These are phyloP conservation scores for Thuidium tamariscinum DNA, from an alignment of 225 moss, liverwort and hornwort genomes.

Conservation along the genomic window DNA sequence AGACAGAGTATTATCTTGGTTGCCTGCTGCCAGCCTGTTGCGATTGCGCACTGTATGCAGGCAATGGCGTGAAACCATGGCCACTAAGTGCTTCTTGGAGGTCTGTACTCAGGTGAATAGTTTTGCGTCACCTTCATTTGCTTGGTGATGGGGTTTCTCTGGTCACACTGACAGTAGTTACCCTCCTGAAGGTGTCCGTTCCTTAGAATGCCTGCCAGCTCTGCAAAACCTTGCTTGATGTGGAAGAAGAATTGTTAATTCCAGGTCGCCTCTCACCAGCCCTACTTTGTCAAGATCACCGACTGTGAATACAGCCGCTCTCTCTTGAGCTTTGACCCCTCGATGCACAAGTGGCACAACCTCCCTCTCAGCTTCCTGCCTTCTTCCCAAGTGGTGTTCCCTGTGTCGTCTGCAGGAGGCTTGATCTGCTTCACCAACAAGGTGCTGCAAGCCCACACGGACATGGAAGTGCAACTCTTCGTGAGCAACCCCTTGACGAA, in stretches of 20 bases:
- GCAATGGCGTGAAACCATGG: conserved; percentile 68
- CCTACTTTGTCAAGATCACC: conserved; percentile 33
- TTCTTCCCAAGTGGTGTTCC: conserved; percentile 19
- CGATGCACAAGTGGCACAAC: conserved; percentile 19
- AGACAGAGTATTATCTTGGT: conserved; percentile 63
- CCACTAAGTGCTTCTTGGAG: conserved; percentile 57
- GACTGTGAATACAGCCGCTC: conserved; percentile 22
- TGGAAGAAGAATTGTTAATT: conserved; percentile 5
- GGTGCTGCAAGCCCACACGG: conserved; percentile 3
- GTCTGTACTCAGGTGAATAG: conserved; percentile 50
- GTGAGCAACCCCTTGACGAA: conserved; percentile 28
- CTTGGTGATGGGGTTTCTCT: neutral
- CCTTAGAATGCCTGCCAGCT: neutral
- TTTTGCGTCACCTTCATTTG: neutral
- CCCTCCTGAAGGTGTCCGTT: neutral
- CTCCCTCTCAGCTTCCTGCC: conserved; percentile 23
- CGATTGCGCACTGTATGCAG: conserved; percentile 58
- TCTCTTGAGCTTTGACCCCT: conserved; percentile 28
- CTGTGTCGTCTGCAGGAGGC: conserved; percentile 26
- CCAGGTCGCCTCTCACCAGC: conserved; percentile 19
- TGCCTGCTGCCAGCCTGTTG: conserved; percentile 62
- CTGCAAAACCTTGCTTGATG: conserved; percentile 3
- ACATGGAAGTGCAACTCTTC: conserved; percentile 9
- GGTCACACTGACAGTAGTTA: neutral
- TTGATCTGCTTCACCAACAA: conserved; percentile 23